Evolutionary conservation across 495 filamentous ascomycete genomes (phyloP), one percentile per base, ranked within the genome.

Genomic region (Terfezia claveryi): DNA sequence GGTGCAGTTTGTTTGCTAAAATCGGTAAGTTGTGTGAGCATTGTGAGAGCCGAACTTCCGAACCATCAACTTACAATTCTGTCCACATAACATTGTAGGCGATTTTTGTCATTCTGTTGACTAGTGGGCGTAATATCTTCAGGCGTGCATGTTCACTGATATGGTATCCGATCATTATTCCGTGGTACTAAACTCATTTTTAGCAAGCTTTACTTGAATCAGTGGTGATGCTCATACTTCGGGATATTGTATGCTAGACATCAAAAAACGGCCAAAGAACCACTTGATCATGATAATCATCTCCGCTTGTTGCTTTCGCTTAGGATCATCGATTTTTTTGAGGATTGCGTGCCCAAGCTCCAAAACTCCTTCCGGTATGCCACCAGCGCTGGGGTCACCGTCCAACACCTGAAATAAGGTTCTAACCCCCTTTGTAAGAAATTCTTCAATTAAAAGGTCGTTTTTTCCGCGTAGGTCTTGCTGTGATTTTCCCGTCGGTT

Each of bases 141-240:
- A 93, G 80, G 52, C 91, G 77, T 23, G 85, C 87, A 68, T 87
- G 84, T 62, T 93, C 85, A 32, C 80, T 83, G 60, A 98, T 86
- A 67, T 94, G 83, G 63, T 93, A 84, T 58, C 91, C 86, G 57
- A 82, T 74, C 74, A 95, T 80, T 67, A 95, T 81, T 51, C 85
- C 87, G 56, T 87, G 81, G 32, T 77, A 80, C 83, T 87, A 38
- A 37, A 32, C 27, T 51, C 16, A 51, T 37, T 8, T 20, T 56
- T 14, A 36, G 54, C 74, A 61, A 76, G 16, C 16, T 36, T 36
- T 14, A 36, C 37, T 38, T n/a, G 27, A 32, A 44, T 56, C 49
- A 37, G 53, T 49, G 27, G 14, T 46, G 41, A 46, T 4, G 12
- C 64, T 32, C 73, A 62, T 76, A 79, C 83, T 77, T 98, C 91